Base-by-base conservation (phyloP, 169 alveolate species). In the Eimeria brunetti region DNA sequence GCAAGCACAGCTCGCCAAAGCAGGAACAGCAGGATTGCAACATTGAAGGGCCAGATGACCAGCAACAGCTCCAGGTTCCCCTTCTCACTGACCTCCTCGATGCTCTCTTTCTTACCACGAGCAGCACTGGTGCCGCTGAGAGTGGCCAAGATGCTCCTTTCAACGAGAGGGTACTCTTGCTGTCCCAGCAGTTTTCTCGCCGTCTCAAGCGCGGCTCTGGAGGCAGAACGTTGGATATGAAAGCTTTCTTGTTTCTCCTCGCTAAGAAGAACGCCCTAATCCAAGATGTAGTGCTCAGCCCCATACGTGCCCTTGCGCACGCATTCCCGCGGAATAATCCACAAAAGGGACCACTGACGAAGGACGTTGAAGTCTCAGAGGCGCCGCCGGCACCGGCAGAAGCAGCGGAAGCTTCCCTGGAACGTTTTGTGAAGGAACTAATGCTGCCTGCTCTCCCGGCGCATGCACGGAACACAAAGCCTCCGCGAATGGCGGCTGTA, bases 401-500 rank as follows among this genome's bases (percentile, higher is more conserved):
- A 58, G 62, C 83, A 41, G 84, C 33, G 33, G 67, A 46, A 38
- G 51, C 62, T 2, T 62, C 80, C 16, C 64, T 86, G 67, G 93
- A 86, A 56, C 46, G 60, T 22, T 86, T 86, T 51, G 93, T 86
- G 38, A 86, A 64, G 78, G 93, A 86, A 64, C 49, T 86, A 30
- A 62, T 86, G 93, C 83, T 86, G 83, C 93, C 93, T 27, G 93
- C 83, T n/a, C 81, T 86, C 46, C 93, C 93, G 18, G 93, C 93
- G 24, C 81, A 86, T 64, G 93, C 93, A 36, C 60, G 93, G 11
- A 86, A 86, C 81, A 60, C 93, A 27, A 58, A n/a, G 81, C 93
- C 93, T 9, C 93, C 83, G 41, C 93, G 93, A 60, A 86, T 86
- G 93, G 93, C 93, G 1, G 93, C 93, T 30, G 93, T 86, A 22